Conservation (phyloP, 2,329 filamentous ascomycete species). For the Scedosporium dehoogii region DNA sequence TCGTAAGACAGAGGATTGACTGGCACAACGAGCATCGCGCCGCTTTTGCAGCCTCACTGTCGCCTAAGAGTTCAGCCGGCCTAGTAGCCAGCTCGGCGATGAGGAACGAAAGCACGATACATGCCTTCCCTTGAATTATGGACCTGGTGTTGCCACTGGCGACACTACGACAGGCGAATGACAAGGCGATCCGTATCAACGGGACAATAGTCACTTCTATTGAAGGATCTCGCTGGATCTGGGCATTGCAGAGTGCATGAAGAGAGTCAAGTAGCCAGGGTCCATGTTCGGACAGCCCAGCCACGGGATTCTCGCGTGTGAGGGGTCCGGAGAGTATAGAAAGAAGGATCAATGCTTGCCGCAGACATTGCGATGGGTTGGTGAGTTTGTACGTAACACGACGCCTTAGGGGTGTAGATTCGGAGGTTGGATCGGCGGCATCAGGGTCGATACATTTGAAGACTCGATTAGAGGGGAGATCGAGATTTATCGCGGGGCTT, state of each 20-base stretch:
- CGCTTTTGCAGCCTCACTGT: constrained; percentile 16
- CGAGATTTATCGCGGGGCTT: not conserved
- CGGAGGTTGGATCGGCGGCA: not conserved
- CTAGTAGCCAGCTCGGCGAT: constrained; percentile 29
- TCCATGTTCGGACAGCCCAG: not conserved
- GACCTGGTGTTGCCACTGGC: not conserved
- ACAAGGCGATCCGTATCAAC: constrained; percentile 1
- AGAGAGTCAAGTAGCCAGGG: constrained; percentile 5
- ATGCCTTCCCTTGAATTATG: constrained; percentile 3
- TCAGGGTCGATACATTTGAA: constrained; percentile 1
- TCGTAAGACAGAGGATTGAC: constrained; percentile 27
- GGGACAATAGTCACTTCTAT: constrained; percentile 3
- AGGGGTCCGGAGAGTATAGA: not conserved
- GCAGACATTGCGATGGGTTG: not conserved
- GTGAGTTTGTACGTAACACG: constrained; percentile 9
- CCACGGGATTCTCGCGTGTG: not conserved
- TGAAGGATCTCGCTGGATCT: not conserved
- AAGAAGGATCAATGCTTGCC: constrained; percentile 1
- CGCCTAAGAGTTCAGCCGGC: constrained; percentile 20
- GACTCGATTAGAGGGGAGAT: constrained; percentile 1
- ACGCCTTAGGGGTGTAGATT: not conserved
- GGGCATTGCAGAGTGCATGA: constrained; percentile 5
- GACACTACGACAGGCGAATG: not conserved
- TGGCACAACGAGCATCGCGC: constrained; percentile 25
- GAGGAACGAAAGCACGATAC: constrained; percentile 13